Evolutionary conservation across 2,329 filamentous ascomycete species (phyloP), one percentile per base, ranked within the genome.

Genomic region (Sporothrix inflata): DNA sequence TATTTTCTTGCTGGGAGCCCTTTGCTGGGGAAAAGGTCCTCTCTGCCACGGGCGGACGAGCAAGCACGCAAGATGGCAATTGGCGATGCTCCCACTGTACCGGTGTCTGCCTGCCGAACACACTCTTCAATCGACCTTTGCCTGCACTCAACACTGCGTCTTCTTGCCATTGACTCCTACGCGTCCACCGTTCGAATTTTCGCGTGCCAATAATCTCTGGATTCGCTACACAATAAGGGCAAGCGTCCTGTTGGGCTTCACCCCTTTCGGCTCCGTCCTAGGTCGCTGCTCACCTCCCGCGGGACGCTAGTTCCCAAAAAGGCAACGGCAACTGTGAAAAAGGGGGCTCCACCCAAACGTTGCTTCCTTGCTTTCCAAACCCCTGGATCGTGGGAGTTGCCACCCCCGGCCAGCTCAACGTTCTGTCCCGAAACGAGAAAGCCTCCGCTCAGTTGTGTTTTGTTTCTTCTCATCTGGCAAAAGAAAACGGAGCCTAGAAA

Each of bases 211-310:
- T 65, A 65, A 42, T 45, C 60, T 51, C 12, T 55, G 16, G 8
- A 9, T 42, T n/a, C 40, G 38, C 61, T 47, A 19, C 61, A 24
- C 61, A 47, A 65, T 61, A 11, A n/a, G 42, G 45, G 63, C 49
- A 49, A 38, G 47, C 42, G 65, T 38, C 38, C 14, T 42, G 34
- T n/a, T 67, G 40, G 21, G n/a, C 49, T 70, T 63, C 69, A 47
- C 69, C 69, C 68, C 27, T 63, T 70, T 70, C 55, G 69, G 69
- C 55, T 63, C 55, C 69, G 55, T 70, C 55, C 61, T 66, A 16
- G 38, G 24, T 45, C n/a, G 34, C 69, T 40, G 49, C 27, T 40
- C 55, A 65, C 42, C 60, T 66, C 60, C 61, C 61, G 70, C 51
- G 30, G 12, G 16, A 38, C 27, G 24, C 70, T 71, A 71, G 61